These are phyloP conservation scores for Yamadazyma kitorensis DNA, from an alignment of 805 yeast genomes.

Conservation along the genomic window DNA sequence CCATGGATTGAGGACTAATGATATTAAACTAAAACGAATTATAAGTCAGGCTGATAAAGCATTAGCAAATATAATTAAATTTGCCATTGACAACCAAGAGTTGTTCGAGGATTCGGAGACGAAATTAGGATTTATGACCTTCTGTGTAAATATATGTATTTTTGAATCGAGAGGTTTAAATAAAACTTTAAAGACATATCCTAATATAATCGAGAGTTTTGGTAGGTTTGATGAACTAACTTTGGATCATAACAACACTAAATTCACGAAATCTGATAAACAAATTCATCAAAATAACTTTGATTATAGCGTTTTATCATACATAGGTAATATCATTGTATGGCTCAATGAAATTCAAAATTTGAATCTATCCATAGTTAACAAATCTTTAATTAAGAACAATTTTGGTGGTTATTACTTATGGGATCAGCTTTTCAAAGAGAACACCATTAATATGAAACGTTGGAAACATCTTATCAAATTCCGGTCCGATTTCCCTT, in stretches of 20 bases:
- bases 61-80: constrained; percentile 7
- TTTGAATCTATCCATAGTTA: constrained; percentile 4
- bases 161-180: constrained; percentile 35
- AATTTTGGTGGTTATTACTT: constrained; percentile 38
- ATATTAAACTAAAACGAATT: constrained; percentile 37
- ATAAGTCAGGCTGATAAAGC: constrained; percentile 23
- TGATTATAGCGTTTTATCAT: constrained; percentile 36
- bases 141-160: constrained; percentile 35
- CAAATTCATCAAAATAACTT: constrained; percentile 32
- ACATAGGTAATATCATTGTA: constrained; percentile 36
- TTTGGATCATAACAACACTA: constrained; percentile 30
- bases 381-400: constrained; percentile 3
- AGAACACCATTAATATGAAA: constrained; percentile 33
- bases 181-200: constrained; percentile 20
- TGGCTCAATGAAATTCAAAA: constrained; percentile 20
- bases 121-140: constrained; percentile 22
- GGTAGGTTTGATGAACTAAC: constrained; percentile 30
- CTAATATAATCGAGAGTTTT: constrained; percentile 26
- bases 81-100: constrained; percentile 4
- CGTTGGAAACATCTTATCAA: constrained; percentile 42
- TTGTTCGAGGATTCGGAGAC: constrained; percentile 6
- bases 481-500: constrained; percentile 33
- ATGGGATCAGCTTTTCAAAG: constrained; percentile 37
- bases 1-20: constrained; percentile 26
- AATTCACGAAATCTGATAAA: constrained; percentile 32